Conservation (phyloP, 371 early-diverging fungal species). For the Haplosporangium sp. region DNA sequence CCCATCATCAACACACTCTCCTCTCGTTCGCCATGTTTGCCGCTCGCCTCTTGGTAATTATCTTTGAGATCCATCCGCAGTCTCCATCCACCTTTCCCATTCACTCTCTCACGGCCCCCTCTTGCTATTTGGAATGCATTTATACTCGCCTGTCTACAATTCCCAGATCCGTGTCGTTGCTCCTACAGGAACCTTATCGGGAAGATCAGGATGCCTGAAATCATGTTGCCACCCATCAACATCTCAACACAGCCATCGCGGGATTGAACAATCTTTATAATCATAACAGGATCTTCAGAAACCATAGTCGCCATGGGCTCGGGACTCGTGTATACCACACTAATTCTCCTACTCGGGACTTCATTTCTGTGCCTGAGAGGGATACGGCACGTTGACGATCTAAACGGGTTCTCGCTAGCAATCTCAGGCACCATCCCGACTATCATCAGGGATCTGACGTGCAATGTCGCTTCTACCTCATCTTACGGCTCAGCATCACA, state of each 20-base stretch:
- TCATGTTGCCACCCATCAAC: background rate
- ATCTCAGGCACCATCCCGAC: too few relatives aligned
- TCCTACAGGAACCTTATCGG: constrained; percentile 8
- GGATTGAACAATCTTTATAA: too few relatives aligned
- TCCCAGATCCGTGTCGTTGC: background rate
- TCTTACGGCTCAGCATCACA: background rate
- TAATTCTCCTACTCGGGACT: too few relatives aligned
- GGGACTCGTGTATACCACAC: too few relatives aligned
- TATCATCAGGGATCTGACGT: too few relatives aligned
- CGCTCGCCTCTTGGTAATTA: constrained; percentile 44
- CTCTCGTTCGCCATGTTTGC: constrained; percentile 38
- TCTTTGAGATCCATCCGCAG: background rate
- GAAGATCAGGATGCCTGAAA: constrained; percentile 11
- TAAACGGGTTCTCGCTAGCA: too few relatives aligned
- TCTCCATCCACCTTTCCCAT: background rate
- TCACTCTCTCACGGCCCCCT: background rate
- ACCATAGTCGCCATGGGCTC: background rate
- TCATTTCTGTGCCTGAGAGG: too few relatives aligned
- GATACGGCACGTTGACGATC: too few relatives aligned
- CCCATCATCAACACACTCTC: constrained; percentile 21
- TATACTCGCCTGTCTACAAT: too few relatives aligned
- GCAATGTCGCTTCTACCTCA: too few relatives aligned
- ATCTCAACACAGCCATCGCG: too few relatives aligned
- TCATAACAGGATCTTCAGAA: background rate
- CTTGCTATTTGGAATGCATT: background rate